These are phyloP conservation scores for Uronychia setigera DNA, from an alignment of 73 alveolate species.

Conservation along the genomic window DNA sequence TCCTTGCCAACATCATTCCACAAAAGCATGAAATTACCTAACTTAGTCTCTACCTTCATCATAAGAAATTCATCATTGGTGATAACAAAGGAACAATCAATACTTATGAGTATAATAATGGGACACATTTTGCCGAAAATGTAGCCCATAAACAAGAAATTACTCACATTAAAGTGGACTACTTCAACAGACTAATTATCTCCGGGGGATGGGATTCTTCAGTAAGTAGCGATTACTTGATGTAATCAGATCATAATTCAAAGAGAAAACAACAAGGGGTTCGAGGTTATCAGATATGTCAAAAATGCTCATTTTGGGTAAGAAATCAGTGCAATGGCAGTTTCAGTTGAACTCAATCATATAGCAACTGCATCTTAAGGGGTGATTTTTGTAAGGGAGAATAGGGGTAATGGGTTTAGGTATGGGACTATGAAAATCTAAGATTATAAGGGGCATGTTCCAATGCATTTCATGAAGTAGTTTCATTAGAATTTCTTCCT, in stretches of 20 bases:
- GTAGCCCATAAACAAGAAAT: constrained; percentile 48
- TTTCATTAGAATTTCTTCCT: constrained; percentile 24
- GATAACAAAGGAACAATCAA: constrained; percentile 42
- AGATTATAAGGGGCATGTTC: constrained; percentile 49
- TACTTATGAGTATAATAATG: constrained; percentile 29
- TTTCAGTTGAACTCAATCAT: constrained; percentile 33
- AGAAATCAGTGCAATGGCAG: constrained; percentile 46
- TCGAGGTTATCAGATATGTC: constrained; percentile 23
- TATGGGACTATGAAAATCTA: constrained; percentile 55
- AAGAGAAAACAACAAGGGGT: constrained; percentile 28
- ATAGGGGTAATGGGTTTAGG: background rate
- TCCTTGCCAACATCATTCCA: constrained; percentile 35
- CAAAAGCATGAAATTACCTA: constrained; percentile 49
- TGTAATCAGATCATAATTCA: constrained; percentile 10
- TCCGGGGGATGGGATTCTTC: constrained; percentile 61
- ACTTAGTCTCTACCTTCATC: constrained; percentile 31
- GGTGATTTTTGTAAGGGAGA: constrained; percentile 19
- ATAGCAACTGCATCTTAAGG: constrained; percentile 56
- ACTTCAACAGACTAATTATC: constrained; percentile 22
- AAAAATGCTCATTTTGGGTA: constrained; percentile 51
- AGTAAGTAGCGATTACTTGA: constrained; percentile 7
- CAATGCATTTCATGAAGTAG: constrained; percentile 32
- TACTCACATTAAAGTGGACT: constrained; percentile 39
- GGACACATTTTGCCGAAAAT: constrained; percentile 16
- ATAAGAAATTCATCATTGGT: constrained; percentile 34